Conservation (phyloP, 208 protist genomes). For the Blechomonas ayalai region DNA sequence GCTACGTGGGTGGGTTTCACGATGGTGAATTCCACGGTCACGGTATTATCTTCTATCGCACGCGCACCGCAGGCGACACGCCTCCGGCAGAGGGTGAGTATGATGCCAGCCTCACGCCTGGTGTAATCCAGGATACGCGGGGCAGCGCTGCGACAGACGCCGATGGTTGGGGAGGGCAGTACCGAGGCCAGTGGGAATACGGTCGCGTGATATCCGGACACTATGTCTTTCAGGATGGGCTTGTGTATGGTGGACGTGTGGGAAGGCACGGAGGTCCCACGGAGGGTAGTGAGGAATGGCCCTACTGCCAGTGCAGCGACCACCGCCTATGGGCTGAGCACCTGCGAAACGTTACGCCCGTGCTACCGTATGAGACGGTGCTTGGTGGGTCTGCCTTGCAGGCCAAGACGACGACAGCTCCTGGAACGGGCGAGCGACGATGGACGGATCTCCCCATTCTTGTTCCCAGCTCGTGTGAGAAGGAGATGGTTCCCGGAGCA, state of each 20-base stretch:
- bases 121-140: not conserved
- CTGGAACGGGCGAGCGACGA: not conserved
- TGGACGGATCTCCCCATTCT: constrained; percentile 45
- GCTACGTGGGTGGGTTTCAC: constrained; percentile 66
- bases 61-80: constrained; percentile 6
- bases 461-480: constrained; percentile 40
- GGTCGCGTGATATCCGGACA: constrained; percentile 51
- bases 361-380: constrained; percentile 60
- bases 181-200: constrained; percentile 75
- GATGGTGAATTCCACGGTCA: constrained; percentile 81
- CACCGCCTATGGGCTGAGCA: constrained; percentile 82
- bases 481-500: constrained; percentile 34
- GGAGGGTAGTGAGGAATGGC: constrained; percentile 19
- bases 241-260: constrained; percentile 39
- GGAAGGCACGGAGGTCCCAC: constrained; percentile 1
- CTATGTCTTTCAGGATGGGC: constrained; percentile 83
- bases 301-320: constrained; percentile 77
- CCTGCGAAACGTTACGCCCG: constrained; percentile 68
- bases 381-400: constrained; percentile 32
- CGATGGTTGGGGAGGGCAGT: constrained; percentile 56
- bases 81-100: not conserved
- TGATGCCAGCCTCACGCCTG: not conserved
- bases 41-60: constrained; percentile 69
- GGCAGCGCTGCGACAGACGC: not conserved
- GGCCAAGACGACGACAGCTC: not conserved